These are phyloP conservation scores for Vachellia collinsii DNA, from an alignment of 306 rosid genomes.

Conservation along the genomic window DNA sequence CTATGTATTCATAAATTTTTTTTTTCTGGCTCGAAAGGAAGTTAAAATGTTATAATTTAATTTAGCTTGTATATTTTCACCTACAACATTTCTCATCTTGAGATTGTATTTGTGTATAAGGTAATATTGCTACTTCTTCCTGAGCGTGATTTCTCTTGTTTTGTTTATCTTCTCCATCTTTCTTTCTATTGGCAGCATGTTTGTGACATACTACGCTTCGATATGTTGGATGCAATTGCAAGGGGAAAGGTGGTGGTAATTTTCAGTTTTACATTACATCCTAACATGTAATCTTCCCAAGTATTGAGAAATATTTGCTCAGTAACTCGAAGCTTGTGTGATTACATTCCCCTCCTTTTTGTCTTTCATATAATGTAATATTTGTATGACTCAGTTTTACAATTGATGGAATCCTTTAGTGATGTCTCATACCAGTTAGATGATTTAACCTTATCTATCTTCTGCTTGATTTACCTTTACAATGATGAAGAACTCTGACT, in stretches of 20 bases:
- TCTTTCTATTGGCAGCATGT: constrained; percentile 26
- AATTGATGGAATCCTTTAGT: constrained; percentile 20
- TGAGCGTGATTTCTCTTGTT: constrained; percentile 6
- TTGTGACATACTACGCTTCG: constrained; percentile 19
- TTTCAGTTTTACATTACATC: constrained; percentile 28
- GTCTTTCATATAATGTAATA: constrained; percentile 19
- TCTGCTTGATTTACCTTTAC: constrained; percentile 24
- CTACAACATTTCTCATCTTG: neutral
- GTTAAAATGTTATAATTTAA: neutral
- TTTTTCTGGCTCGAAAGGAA: neutral
- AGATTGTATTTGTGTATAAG: constrained; percentile 12
- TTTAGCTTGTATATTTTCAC: neutral
- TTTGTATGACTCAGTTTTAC: constrained; percentile 30
- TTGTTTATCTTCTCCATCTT: neutral
- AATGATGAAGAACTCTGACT: constrained; percentile 20
- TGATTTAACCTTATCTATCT: constrained; percentile 1
- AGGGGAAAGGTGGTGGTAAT: constrained; percentile 17
- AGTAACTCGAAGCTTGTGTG: neutral
- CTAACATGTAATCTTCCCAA: constrained; percentile 28
- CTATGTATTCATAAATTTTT: neutral
- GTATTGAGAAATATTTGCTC: constrained; percentile 17
- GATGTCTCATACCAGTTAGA: constrained; percentile 2
- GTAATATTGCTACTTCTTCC: neutral
- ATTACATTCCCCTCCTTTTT: constrained; percentile 5
- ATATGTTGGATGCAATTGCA: constrained; percentile 32